phyloP scores from a whole-genome alignment of 768 basidiomycete genomes.

The Lentinula detonsa region DNA sequence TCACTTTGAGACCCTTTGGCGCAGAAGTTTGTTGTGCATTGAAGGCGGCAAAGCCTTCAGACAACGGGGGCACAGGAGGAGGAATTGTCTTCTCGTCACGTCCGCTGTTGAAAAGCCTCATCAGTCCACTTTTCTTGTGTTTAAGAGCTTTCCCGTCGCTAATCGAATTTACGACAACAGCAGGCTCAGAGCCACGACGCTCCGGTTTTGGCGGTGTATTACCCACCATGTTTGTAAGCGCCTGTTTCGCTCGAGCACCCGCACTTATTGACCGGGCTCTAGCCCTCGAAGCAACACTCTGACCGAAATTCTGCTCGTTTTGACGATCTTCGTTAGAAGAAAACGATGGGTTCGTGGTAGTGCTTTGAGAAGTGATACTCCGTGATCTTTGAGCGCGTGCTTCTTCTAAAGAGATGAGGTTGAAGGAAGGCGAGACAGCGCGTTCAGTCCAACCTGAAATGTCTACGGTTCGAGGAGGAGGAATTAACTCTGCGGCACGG shows the following conservation, averaged over 20 bases:
- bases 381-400: slow-evolving; percentile 68
- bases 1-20: slow-evolving; percentile 19
- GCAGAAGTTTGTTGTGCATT: slow-evolving; percentile 15
- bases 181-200: slow-evolving; percentile 34
- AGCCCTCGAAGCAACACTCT: slow-evolving; percentile 18
- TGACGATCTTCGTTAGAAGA: slow-evolving; percentile 28
- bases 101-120: slow-evolving; percentile 64
- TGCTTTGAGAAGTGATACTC: slow-evolving; percentile 33
- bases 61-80: slow-evolving; percentile 53
- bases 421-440: slow-evolving; percentile 41
- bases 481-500: background rate
- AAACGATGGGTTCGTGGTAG: slow-evolving; percentile 18
- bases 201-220: slow-evolving; percentile 31
- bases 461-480: slow-evolving; percentile 20
- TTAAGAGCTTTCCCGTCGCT: slow-evolving; percentile 40
- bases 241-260: slow-evolving; percentile 46
- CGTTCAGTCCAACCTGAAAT: slow-evolving; percentile 51
- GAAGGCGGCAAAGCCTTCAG: slow-evolving; percentile 28
- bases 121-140: slow-evolving; percentile 80
- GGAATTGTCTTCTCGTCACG: slow-evolving; percentile 41
- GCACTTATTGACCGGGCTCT: slow-evolving; percentile 61
- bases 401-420: slow-evolving; percentile 73
- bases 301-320: slow-evolving; percentile 13
- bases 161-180: slow-evolving; percentile 10
- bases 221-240: slow-evolving; percentile 37